These are phyloP conservation scores for Chlamydomonas applanata DNA, from an alignment of 139 green algal genomes.

Conservation along the genomic window DNA sequence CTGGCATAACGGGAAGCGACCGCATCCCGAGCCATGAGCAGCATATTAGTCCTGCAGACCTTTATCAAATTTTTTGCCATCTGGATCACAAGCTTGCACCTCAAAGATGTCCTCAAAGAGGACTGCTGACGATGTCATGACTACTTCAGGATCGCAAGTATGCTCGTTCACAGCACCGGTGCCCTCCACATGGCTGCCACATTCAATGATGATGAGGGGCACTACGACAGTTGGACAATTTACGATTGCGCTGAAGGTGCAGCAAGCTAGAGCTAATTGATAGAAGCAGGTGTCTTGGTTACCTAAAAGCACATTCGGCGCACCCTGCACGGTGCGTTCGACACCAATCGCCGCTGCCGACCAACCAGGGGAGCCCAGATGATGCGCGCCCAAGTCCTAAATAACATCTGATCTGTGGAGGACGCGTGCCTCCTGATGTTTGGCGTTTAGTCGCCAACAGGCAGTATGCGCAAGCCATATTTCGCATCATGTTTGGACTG, in stretches of 20 bases:
- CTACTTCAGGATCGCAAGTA: background rate
- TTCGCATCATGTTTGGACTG: too few species aligned
- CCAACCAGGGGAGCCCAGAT: too few species aligned
- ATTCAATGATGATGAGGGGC: too few species aligned
- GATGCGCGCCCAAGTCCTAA: too few species aligned
- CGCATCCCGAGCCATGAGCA: background rate
- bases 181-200: too few species aligned
- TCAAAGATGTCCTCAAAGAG: slow-evolving; percentile 95
- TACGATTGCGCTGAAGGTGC: background rate
- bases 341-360: too few species aligned
- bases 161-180: background rate
- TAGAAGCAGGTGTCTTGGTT: background rate
- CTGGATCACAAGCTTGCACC: slow-evolving; percentile 80
- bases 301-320: background rate
- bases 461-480: too few species aligned
- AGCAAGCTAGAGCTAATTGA: background rate
- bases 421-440: too few species aligned
- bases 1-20: too few species aligned
- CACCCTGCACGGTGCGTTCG: too few species aligned
- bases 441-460: too few species aligned
- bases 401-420: too few species aligned
- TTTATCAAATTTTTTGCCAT: slow-evolving; percentile 97
- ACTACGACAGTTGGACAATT: background rate
- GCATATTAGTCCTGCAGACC: slow-evolving; percentile 52
- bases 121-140: slow-evolving; percentile 4